Conservation (phyloP, 1,139 yeast species). For the Sugiyamaella xylanicola region DNA sequence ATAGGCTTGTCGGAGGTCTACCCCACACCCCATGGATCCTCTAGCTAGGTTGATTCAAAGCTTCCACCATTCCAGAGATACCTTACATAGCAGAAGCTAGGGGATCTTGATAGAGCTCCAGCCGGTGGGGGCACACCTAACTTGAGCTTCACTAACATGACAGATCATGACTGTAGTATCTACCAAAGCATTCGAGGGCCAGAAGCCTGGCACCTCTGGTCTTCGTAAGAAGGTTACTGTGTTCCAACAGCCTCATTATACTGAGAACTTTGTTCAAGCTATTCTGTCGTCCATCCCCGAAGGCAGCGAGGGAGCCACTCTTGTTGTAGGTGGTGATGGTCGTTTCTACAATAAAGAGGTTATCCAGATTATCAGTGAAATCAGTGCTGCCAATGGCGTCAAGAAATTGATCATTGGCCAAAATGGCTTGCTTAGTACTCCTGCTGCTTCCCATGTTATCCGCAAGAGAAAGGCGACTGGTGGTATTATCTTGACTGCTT, state of each 20-base stretch:
- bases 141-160: neutral
- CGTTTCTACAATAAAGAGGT: constrained; percentile 85
- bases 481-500: constrained; percentile 93
- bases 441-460: constrained; percentile 92
- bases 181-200: constrained; percentile 85
- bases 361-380: constrained; percentile 76
- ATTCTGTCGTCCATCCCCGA: constrained; percentile 87
- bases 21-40: too few relatives aligned
- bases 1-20: too few relatives aligned
- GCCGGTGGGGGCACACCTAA: neutral
- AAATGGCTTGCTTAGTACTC: constrained; percentile 86
- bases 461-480: constrained; percentile 82
- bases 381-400: constrained; percentile 92
- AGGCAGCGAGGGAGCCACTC: constrained; percentile 69
- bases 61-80: too few relatives aligned
- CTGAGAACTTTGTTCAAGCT: constrained; percentile 93
- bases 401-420: constrained; percentile 83
- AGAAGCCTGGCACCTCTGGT: constrained; percentile 98
- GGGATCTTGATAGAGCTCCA: neutral
- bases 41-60: too few relatives aligned
- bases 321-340: constrained; percentile 97
- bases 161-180: constrained; percentile 36
- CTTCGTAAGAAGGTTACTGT: constrained; percentile 87
- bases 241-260: constrained; percentile 77
- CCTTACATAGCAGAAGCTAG: neutral